Percentiles rank a stretch among this genome's conserved stretches.
These are phyloP conservation scores for Microsporum ferrugineum DNA, from an alignment of 2,329 filamentous ascomycete species.

Conservation along the genomic window DNA sequence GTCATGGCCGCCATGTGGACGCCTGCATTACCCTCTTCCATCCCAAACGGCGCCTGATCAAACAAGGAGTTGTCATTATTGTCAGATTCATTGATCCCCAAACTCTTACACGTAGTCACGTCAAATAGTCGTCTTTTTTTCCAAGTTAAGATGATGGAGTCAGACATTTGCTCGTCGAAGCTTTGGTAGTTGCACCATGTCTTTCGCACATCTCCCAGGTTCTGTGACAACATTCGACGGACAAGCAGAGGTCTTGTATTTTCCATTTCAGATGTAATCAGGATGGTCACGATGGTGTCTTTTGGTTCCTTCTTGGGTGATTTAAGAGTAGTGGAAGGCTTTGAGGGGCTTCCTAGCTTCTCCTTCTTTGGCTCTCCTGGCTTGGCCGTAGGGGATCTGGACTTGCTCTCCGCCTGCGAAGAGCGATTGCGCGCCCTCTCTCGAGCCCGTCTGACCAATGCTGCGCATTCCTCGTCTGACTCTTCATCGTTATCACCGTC, in stretches of 20 bases:
- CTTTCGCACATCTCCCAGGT: constrained; percentile 53
- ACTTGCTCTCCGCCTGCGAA: not conserved
- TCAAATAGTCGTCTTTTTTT: constrained; percentile 60
- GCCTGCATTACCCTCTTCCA: constrained; percentile 40
- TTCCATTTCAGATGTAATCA: constrained; percentile 57
- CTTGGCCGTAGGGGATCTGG: not conserved
- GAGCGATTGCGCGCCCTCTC: constrained; percentile 22
- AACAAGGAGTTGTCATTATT: constrained; percentile 26
- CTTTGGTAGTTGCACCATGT: constrained; percentile 58
- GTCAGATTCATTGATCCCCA: constrained; percentile 48
- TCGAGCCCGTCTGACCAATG: constrained; percentile 33
- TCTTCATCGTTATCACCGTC: constrained; percentile 10
- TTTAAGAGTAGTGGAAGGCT: not conserved
- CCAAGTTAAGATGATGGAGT: constrained; percentile 66
- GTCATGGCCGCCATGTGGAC: constrained; percentile 74
- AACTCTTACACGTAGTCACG: constrained; percentile 57
- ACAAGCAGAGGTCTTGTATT: constrained; percentile 51
- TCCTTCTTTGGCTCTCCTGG: not conserved
- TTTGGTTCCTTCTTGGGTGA: constrained; percentile 10
- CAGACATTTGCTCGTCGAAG: constrained; percentile 39
- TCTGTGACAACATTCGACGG: constrained; percentile 55
- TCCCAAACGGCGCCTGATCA: constrained; percentile 38
- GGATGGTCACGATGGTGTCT: constrained; percentile 48
- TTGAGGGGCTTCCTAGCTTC: not conserved
- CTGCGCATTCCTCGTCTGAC: constrained; percentile 35